phyloP scores from a whole-genome alignment of 176 grass and related monocot genomes.

The Juncus inflexus region DNA sequence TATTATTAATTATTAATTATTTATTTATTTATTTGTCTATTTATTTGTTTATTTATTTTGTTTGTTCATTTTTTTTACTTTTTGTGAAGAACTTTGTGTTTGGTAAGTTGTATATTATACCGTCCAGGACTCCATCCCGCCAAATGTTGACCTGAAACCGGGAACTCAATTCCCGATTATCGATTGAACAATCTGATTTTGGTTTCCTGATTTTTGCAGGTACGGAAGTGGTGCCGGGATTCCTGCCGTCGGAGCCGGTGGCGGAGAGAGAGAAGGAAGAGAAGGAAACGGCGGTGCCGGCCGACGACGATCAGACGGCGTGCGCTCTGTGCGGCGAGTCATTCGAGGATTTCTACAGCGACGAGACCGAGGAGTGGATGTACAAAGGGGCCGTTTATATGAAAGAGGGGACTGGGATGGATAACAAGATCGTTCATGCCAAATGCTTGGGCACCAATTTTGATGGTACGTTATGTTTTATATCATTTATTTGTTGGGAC shows the following conservation, averaged over 20 bases:
- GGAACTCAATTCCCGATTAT: too few species aligned
- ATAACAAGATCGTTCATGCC: slow-evolving; percentile 79
- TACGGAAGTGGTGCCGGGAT: slow-evolving; percentile 66
- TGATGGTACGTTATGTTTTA: too few species aligned
- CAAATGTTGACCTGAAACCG: too few species aligned
- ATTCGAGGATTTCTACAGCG: slow-evolving; percentile 98
- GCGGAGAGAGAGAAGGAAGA: slow-evolving; percentile 57
- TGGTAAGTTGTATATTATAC: too few species aligned
- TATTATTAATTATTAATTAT: too few species aligned
- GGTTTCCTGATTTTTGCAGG: background rate
- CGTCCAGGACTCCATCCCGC: too few species aligned
- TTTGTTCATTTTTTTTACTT: too few species aligned
- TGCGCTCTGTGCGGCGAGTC: slow-evolving; percentile 92
- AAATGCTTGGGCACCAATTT: slow-evolving; percentile 40
- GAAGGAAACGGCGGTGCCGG: slow-evolving; percentile 79
- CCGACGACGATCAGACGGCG: slow-evolving; percentile 75
- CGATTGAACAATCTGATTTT: too few species aligned
- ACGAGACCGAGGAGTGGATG: slow-evolving; percentile 99
- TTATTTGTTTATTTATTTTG: too few species aligned
- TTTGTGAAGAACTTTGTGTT: too few species aligned
- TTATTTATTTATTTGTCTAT: too few species aligned
- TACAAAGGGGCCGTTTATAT: slow-evolving; percentile 95
- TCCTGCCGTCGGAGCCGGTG: slow-evolving; percentile 48
- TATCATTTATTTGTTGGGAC: too few species aligned
- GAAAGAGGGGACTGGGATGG: slow-evolving; percentile 55